Conservation (phyloP, 2,329 filamentous ascomycete genomes). For the Sclerotinia nivalis region DNA sequence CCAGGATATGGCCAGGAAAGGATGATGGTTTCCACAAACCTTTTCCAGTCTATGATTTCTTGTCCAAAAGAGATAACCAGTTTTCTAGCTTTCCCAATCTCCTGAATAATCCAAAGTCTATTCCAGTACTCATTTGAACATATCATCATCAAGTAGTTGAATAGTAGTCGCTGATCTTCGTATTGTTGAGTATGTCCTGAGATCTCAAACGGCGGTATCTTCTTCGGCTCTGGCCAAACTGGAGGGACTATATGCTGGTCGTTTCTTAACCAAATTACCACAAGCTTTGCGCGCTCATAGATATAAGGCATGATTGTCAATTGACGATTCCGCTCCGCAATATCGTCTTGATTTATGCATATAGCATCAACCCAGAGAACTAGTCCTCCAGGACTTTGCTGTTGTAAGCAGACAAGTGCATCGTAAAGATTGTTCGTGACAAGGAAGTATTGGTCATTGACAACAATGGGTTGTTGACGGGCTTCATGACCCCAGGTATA, state of each 20-base stretch:
- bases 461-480: constrained; percentile 26
- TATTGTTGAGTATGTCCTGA: background rate
- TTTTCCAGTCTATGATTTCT: constrained; percentile 20
- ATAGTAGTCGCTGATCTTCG: background rate
- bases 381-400: background rate
- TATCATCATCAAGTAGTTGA: constrained; percentile 13
- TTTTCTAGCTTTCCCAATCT: constrained; percentile 35
- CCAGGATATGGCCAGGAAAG: constrained; percentile 1
- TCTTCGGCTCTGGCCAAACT: background rate
- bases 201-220: background rate
- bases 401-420: constrained; percentile 14
- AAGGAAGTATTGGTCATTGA: constrained; percentile 28
- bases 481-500: constrained; percentile 35
- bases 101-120: constrained; percentile 39
- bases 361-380: constrained; percentile 28
- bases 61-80: constrained; percentile 36
- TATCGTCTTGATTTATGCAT: constrained; percentile 27
- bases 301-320: constrained; percentile 25
- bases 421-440: constrained; percentile 21
- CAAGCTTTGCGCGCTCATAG: constrained; percentile 22
- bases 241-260: background rate
- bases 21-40: constrained; percentile 2
- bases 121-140: constrained; percentile 32
- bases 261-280: constrained; percentile 24
- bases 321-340: constrained; percentile 25